phyloP scores from a whole-genome alignment of 768 basidiomycete species.

The Tricholoma saponaceum region DNA sequence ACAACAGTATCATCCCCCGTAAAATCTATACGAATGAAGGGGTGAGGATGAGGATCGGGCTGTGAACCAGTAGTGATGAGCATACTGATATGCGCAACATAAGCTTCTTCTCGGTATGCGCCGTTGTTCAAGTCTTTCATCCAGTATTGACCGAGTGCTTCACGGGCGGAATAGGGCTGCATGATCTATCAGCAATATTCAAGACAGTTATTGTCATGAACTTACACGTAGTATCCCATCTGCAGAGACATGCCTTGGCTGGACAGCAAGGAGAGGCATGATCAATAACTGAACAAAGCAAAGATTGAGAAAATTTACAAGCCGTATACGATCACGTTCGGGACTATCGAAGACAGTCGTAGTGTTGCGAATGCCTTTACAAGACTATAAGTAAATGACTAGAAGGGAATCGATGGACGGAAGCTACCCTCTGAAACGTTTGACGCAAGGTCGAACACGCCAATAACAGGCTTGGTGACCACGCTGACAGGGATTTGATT shows the following conservation, averaged over 20 bases:
- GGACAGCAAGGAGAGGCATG: conserved; percentile 3
- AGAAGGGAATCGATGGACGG: neutral
- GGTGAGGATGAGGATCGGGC: neutral
- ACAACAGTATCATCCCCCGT: conserved; percentile 79
- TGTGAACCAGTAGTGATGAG: neutral
- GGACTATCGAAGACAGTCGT: conserved; percentile 97
- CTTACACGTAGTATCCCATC: conserved; percentile 87
- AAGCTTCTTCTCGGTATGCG: conserved; percentile 74
- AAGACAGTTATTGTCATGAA: conserved; percentile 4
- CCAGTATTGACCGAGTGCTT: conserved; percentile 95
- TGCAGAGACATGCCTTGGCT: conserved; percentile 83
- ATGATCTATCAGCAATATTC: neutral
- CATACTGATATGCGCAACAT: conserved; percentile 91
- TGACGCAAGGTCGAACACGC: conserved; percentile 93
- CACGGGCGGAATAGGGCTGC: conserved; percentile 85
- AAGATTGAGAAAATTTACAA: conserved; percentile 43
- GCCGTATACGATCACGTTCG: conserved; percentile 79
- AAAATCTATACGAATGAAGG: conserved; percentile 43
- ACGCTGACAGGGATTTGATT: conserved; percentile 42
- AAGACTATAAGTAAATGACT: neutral
- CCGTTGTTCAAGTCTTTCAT: conserved; percentile 93
- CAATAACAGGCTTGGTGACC: conserved; percentile 95
- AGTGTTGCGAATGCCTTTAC: conserved; percentile 89
- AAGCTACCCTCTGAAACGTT: conserved; percentile 84
- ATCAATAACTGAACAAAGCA: no score